Conservation (phyloP, 1,139 yeast genomes). For the Blastobotrys ciferrii region DNA sequence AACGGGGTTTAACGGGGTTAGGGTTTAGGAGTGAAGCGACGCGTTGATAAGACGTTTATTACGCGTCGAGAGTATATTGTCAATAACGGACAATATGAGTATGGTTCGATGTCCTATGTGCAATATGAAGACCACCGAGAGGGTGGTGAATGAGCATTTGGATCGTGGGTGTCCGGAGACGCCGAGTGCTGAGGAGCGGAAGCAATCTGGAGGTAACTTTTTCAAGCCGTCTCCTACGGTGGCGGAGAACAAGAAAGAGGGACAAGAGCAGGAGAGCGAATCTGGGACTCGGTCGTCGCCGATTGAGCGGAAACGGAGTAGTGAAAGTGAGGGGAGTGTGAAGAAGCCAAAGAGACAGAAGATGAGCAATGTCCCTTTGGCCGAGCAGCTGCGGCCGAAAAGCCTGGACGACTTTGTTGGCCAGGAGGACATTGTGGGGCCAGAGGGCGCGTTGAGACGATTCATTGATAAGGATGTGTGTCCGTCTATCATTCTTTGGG, state of each 20-base stretch:
- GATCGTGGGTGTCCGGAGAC: slow-evolving; percentile 37
- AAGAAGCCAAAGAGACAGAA: slow-evolving; percentile 4
- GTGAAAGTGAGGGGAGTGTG: neutral
- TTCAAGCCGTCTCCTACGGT: slow-evolving; percentile 9
- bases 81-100: neutral
- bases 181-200: slow-evolving; percentile 1
- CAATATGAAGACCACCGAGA: slow-evolving; percentile 32
- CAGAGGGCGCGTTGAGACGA: slow-evolving; percentile 66
- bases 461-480: slow-evolving; percentile 55
- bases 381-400: slow-evolving; percentile 81
- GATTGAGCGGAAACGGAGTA: neutral
- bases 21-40: too few species aligned
- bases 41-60: slow-evolving; percentile 4
- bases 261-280: neutral
- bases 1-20: too few species aligned
- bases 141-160: slow-evolving; percentile 38
- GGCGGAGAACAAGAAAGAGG: neutral
- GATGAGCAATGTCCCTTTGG: slow-evolving; percentile 52
- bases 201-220: slow-evolving; percentile 1
- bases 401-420: slow-evolving; percentile 78
- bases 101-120: slow-evolving; percentile 38
- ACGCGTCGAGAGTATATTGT: slow-evolving; percentile 7
- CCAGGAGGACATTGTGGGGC: slow-evolving; percentile 77
- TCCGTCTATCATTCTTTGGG: slow-evolving; percentile 93
- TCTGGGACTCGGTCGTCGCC: neutral